A percentile compares a stretch with the other conserved stretches of the same genome.
These are phyloP conservation scores for Aspergillus costaricaensis DNA, from an alignment of 2,329 filamentous ascomycete species.

Conservation along the genomic window DNA sequence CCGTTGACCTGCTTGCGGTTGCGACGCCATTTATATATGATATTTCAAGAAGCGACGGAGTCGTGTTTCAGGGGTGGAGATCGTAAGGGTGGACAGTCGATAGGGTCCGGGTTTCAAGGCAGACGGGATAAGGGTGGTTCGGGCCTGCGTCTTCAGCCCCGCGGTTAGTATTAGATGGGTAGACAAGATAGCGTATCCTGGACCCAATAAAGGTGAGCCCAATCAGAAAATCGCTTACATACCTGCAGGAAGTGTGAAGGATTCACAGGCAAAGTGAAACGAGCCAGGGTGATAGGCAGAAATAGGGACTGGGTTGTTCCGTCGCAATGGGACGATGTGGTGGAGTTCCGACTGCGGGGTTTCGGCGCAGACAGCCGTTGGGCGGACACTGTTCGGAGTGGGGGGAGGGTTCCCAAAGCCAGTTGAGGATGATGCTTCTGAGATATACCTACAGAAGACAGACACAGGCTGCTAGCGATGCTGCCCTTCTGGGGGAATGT, in stretches of 20 bases:
- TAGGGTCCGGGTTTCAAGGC: background rate
- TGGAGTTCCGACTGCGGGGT: constrained; percentile 9
- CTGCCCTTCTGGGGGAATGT: too few species aligned
- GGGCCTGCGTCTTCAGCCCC: constrained; percentile 6
- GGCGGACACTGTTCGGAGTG: background rate
- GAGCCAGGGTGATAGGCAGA: background rate
- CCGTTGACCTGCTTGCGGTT: constrained; percentile 32
- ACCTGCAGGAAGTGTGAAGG: background rate
- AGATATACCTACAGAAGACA: background rate
- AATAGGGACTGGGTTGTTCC: background rate
- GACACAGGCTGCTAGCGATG: too few species aligned
- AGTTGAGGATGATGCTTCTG: background rate
- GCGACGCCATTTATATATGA: constrained; percentile 32
- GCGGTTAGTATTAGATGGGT: constrained; percentile 1
- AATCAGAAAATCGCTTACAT: background rate
- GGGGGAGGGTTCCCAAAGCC: background rate
- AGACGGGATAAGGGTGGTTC: background rate
- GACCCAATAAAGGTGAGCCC: background rate
- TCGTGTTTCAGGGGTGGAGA: background rate
- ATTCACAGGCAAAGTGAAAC: background rate
- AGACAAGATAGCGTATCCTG: background rate
- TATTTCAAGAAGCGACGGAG: background rate
- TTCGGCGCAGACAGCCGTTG: background rate
- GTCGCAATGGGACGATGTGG: background rate
- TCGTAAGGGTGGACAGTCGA: background rate